Percentiles rank a stretch among this genome's conserved stretches.
These are phyloP conservation scores for Pseudocercospora vitis DNA, from an alignment of 2,329 filamentous ascomycete species.

Conservation along the genomic window DNA sequence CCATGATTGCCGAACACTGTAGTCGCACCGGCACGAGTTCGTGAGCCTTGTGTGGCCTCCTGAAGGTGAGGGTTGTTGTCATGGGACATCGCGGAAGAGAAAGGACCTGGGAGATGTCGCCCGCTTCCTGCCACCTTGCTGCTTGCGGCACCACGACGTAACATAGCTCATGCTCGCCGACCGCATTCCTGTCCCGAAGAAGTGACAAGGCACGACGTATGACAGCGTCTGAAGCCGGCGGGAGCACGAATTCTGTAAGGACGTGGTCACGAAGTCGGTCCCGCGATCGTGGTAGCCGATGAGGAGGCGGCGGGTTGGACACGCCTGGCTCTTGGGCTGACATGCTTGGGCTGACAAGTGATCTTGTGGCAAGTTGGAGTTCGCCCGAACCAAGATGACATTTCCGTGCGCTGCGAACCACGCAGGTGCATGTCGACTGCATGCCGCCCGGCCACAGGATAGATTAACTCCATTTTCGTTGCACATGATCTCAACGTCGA, in stretches of 20 bases:
- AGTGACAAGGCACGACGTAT: constrained; percentile 25
- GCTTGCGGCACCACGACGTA: constrained; percentile 22
- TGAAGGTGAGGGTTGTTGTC: not conserved
- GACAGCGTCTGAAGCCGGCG: constrained; percentile 22
- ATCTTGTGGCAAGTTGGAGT: constrained; percentile 23
- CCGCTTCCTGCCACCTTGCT: too few species aligned
- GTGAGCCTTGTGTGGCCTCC: not conserved
- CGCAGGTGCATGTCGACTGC: constrained; percentile 18
- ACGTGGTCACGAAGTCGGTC: constrained; percentile 15
- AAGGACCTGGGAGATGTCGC: too few species aligned
- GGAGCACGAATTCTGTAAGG: constrained; percentile 17
- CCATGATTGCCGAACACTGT: constrained; percentile 6
- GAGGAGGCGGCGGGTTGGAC: constrained; percentile 21
- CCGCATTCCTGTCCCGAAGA: constrained; percentile 11
- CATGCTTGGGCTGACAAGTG: constrained; percentile 15
- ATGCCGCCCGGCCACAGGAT: constrained; percentile 17
- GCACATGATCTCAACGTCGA: constrained; percentile 18
- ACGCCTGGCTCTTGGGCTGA: constrained; percentile 25
- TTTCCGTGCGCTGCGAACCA: constrained; percentile 20
- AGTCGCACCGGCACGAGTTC: constrained; percentile 9
- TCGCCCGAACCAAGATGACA: constrained; percentile 29
- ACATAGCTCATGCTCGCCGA: constrained; percentile 23
- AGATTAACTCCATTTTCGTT: constrained; percentile 28
- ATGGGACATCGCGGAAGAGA: constrained; percentile 4
- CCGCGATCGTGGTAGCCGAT: constrained; percentile 23